Evolutionary conservation across 805 yeast species (phyloP).

Genomic region (Hanseniaspora hatyaiensis): DNA sequence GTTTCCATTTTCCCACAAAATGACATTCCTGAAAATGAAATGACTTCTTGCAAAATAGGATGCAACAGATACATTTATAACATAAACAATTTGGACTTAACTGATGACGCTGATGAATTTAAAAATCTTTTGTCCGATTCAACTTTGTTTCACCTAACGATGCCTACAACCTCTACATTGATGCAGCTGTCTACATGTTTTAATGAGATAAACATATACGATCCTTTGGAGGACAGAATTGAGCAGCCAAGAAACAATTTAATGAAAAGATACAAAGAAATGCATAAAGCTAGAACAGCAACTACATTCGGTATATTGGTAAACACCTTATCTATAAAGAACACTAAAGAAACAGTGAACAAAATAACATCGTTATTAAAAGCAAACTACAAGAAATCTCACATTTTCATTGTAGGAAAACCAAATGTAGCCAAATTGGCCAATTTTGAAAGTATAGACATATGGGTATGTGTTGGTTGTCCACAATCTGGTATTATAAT

Average conservation of each 20-base stretch:
- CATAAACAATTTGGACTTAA: neutral
- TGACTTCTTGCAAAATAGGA: neutral
- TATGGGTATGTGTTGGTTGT: constrained; percentile 92
- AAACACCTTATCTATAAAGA: constrained; percentile 72
- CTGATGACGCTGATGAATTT: neutral
- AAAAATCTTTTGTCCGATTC: constrained; percentile 34
- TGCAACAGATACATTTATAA: constrained; percentile 13
- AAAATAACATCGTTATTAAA: constrained; percentile 49
- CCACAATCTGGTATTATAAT: constrained; percentile 85
- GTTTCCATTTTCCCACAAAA: neutral
- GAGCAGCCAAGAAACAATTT: constrained; percentile 67
- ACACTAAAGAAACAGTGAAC: constrained; percentile 58
- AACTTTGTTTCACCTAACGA: constrained; percentile 55
- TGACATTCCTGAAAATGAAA: neutral
- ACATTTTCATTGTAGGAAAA: constrained; percentile 91
- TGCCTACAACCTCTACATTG: constrained; percentile 69
- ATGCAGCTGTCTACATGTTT: constrained; percentile 67
- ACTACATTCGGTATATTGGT: constrained; percentile 86
- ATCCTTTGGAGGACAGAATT: constrained; percentile 43
- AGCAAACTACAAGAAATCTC: constrained; percentile 78
- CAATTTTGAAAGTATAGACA: constrained; percentile 84
- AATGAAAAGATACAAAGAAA: constrained; percentile 70
- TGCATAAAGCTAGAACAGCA: constrained; percentile 83
- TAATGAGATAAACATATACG: constrained; percentile 35
- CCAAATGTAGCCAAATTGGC: constrained; percentile 96